Conservation (phyloP, 495 filamentous ascomycete species). For the Jackrogersella minutella region DNA sequence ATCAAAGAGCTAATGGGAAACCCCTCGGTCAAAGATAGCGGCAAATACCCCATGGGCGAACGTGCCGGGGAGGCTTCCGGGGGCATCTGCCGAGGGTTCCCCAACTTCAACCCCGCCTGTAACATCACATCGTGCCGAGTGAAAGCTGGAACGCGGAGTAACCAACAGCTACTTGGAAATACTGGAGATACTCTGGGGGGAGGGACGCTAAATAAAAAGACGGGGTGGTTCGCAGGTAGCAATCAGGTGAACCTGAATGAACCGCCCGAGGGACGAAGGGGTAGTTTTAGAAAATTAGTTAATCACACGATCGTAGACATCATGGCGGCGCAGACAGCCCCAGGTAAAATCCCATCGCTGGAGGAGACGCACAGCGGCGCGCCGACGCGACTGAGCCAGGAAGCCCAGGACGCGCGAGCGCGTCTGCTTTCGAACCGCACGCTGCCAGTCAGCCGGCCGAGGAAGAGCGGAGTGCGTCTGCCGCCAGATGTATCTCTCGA, state of each 20-base stretch:
- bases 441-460: slow-evolving; percentile 43
- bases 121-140: slow-evolving; percentile 9
- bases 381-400: slow-evolving; percentile 40
- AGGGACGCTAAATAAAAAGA: slow-evolving; percentile 23
- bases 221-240: slow-evolving; percentile 6
- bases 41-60: too few relatives aligned
- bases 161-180: neutral
- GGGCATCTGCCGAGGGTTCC: slow-evolving; percentile 36
- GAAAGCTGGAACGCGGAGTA: neutral
- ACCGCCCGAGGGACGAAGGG: neutral
- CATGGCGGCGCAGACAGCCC: slow-evolving; percentile 16
- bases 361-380: slow-evolving; percentile 44
- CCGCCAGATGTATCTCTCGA: slow-evolving; percentile 50
- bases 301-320: slow-evolving; percentile 5
- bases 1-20: too few relatives aligned
- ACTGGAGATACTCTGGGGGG: slow-evolving; percentile 10
- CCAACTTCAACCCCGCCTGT: slow-evolving; percentile 33
- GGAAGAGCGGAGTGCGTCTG: slow-evolving; percentile 43
- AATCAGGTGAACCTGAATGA: neutral
- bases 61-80: neutral
- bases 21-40: too few relatives aligned
- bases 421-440: slow-evolving; percentile 47
- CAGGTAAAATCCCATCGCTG: slow-evolving; percentile 28
- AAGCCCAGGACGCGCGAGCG: slow-evolving; percentile 44
- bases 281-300: neutral